Evolutionary conservation across 2,329 filamentous ascomycete genomes (phyloP), one percentile per base, ranked within the genome.

Genomic region (Verruconis gallopava): DNA sequence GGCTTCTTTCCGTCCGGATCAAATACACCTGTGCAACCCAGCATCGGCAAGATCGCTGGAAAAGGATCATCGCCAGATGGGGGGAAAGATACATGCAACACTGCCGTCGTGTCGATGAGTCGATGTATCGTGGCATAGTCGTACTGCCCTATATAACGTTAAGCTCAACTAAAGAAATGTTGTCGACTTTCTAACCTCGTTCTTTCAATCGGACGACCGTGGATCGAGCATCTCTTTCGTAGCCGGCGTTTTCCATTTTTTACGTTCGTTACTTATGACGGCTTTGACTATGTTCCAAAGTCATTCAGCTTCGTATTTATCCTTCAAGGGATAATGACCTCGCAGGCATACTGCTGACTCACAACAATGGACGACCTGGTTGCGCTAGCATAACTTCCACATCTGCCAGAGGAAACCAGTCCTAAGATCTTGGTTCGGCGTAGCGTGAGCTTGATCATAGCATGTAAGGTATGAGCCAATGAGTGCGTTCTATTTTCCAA

Each of bases 31-130:
- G 58, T 63, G 41, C 60, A 63, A n/a, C 55, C 60, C 5, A 61
- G 46, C 59, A 63, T 61, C 13, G 61, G 60, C 4, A 63, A 44
- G 17, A 55, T 51, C 13, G 58, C 53, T 5, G 60, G 60, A 43
- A 52, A 49, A 21, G 37, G 37, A 18, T 48, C 44, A 3, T 49
- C 39, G n/a, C 18, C 19, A 1, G 54, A 51, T 37, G 58, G 55
- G 13, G 46, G 51, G 48, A 60, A 61, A 25, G 58, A 60, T 37
- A 60, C 52, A 42, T 61, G 58, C 0, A 61, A 50, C 25, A 61
- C 49, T 1, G 59, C 55, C 21, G 44, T 46, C 9, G 44, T 45
- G 47, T 61, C 53, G 37, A 61, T 42, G 14, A 60, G 51, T 3
- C 40, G 46, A 44, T 61, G 58, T 33, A 61, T 51, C 6, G 57